These are phyloP conservation scores for Suhomyces vadensis DNA, from an alignment of 805 yeast genomes.

Conservation along the genomic window DNA sequence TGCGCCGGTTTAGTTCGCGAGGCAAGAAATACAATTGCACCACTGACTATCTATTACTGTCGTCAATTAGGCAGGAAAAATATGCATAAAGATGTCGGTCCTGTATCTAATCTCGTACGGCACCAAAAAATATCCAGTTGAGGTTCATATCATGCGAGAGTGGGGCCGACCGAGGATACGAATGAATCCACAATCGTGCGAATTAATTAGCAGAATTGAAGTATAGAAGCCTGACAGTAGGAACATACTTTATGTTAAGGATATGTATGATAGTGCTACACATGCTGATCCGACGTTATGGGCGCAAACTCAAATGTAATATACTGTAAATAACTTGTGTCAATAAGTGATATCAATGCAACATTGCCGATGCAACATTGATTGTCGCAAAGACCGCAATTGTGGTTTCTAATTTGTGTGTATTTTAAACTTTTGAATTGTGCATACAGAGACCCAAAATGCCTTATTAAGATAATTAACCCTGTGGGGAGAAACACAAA, in stretches of 20 bases:
- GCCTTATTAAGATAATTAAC: background rate
- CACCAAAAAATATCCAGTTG: conserved; percentile 3
- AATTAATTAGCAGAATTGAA: no score
- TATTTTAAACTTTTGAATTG: background rate
- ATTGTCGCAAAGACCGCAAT: background rate
- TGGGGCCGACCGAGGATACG: background rate
- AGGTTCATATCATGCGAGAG: background rate
- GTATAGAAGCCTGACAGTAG: no score
- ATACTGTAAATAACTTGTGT: no score
- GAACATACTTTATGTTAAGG: no score
- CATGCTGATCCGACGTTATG: no score
- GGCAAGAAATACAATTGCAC: no score
- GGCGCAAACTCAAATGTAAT: no score
- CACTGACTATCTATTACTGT: no score
- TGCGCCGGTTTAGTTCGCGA: no score
- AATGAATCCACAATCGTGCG: background rate
- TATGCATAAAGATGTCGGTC: no score
- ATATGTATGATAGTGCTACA: no score
- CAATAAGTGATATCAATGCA: background rate
- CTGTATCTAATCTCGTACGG: conserved; percentile 3
- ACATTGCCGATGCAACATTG: conserved; percentile 1
- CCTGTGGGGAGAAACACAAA: background rate
- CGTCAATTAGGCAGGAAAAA: no score
- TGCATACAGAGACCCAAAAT: background rate
- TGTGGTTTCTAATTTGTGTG: background rate